Evolutionary conservation across 371 early-diverging fungal genomes (phyloP).

Genomic region (Lichtheimia ornata): DNA sequence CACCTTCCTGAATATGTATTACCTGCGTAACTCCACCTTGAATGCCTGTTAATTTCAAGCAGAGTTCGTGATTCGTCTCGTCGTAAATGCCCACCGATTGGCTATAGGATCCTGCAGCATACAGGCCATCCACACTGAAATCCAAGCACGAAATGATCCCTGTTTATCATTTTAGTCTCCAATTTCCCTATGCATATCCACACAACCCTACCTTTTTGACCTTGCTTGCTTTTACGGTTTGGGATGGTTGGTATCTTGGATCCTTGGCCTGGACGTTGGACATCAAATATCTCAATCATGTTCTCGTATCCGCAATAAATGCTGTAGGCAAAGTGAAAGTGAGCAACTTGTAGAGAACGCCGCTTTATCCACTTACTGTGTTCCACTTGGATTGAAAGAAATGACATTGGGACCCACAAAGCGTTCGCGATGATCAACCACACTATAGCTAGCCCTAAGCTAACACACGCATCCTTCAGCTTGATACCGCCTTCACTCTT

Average conservation of each 20-base stretch:
- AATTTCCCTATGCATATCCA: too few relatives aligned
- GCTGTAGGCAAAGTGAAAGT: constrained; percentile 25
- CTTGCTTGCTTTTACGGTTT: constrained; percentile 59
- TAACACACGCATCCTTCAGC: constrained; percentile 6
- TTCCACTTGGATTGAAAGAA: constrained; percentile 65
- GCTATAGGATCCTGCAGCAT: constrained; percentile 70
- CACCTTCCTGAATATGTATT: not conserved
- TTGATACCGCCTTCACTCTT: not conserved
- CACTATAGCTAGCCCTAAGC: constrained; percentile 61
- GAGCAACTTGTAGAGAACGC: not conserved
- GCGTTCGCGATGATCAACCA: constrained; percentile 66
- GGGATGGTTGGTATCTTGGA: constrained; percentile 57
- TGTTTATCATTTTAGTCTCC: not conserved
- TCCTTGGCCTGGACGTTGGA: constrained; percentile 51
- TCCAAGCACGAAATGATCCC: constrained; percentile 64
- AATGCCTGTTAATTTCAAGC: constrained; percentile 49
- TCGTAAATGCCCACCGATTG: constrained; percentile 70
- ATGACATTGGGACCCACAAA: constrained; percentile 65
- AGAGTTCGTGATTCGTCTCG: constrained; percentile 51
- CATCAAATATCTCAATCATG: constrained; percentile 71
- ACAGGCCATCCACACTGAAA: constrained; percentile 69
- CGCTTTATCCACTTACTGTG: constrained; percentile 46
- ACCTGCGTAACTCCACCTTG: constrained; percentile 45
- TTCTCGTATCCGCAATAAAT: constrained; percentile 74
- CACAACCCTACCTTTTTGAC: constrained; percentile 59